phyloP scores from a whole-genome alignment of 345 rosid species.

The Acer yangbiense region DNA sequence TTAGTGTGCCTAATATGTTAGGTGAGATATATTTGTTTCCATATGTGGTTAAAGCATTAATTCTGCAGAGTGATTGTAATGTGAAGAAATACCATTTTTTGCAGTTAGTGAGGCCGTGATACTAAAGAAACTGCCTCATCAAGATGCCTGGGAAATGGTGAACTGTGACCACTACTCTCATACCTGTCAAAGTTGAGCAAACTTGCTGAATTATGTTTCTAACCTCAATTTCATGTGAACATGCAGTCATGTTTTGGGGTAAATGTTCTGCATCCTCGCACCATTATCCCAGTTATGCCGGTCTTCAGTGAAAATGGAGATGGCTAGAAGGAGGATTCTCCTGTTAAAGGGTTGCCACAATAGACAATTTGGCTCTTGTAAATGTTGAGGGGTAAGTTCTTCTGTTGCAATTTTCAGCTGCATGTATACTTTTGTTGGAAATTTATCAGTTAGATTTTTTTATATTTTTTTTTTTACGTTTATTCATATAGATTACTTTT shows the following conservation, averaged over 20 bases:
- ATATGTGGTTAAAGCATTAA: neutral
- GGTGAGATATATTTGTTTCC: no score
- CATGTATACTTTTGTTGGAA: no score
- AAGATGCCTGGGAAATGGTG: slow-evolving; percentile 99
- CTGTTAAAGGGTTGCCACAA: slow-evolving; percentile 94
- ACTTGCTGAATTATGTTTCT: slow-evolving; percentile 17
- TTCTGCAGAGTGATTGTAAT: slow-evolving; percentile 19
- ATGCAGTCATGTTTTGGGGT: slow-evolving; percentile 99
- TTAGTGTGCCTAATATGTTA: no score
- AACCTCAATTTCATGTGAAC: slow-evolving; percentile 28
- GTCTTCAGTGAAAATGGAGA: slow-evolving; percentile 55
- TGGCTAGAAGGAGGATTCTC: slow-evolving; percentile 47
- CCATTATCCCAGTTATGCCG: slow-evolving; percentile 97
- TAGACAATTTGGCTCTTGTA: slow-evolving; percentile 92
- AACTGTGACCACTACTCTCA: slow-evolving; percentile 28
- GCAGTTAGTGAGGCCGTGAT: slow-evolving; percentile 98
- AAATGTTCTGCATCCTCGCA: slow-evolving; percentile 97
- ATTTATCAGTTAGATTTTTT: no score
- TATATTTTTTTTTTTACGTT: no score
- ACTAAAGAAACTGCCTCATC: slow-evolving; percentile 80
- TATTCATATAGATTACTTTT: slow-evolving; percentile 2
- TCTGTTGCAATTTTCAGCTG: no score
- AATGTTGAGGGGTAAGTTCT: slow-evolving; percentile 94
- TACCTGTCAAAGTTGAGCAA: slow-evolving; percentile 20
- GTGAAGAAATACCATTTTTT: slow-evolving; percentile 20